Evolutionary conservation across 177 flowering plant species (phyloP).

Genomic region (Telopea speciosissima): DNA sequence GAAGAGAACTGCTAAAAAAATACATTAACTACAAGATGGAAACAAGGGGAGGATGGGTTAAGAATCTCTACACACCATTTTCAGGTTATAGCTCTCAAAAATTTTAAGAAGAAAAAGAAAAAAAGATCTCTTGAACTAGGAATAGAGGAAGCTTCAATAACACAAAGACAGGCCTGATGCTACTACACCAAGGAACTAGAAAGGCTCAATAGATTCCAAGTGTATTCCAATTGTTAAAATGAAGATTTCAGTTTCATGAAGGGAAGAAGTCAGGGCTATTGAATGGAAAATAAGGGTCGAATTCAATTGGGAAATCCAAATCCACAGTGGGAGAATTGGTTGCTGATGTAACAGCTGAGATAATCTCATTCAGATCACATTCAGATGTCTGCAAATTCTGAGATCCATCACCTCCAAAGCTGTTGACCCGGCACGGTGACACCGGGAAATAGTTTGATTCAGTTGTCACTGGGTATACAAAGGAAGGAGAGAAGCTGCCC

Average conservation of each 20-base stretch:
- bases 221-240: too few species aligned
- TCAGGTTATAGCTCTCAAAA: too few species aligned
- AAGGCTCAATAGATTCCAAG: too few species aligned
- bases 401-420: constrained; percentile 10
- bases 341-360: constrained; percentile 29
- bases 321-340: constrained; percentile 32
- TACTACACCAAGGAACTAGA: too few species aligned
- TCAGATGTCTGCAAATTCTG: constrained; percentile 19
- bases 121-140: too few species aligned
- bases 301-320: constrained; percentile 21
- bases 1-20: not conserved
- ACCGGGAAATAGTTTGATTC: constrained; percentile 7
- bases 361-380: constrained; percentile 1
- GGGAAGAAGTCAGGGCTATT: constrained; percentile 21
- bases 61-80: too few species aligned
- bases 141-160: too few species aligned
- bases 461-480: not conserved
- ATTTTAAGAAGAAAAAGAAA: too few species aligned
- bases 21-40: too few species aligned
- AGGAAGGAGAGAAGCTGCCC: constrained; percentile 13
- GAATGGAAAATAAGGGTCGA: constrained; percentile 30
- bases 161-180: too few species aligned
- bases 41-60: too few species aligned
- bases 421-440: constrained; percentile 11
- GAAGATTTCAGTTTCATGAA: too few species aligned